Evolutionary conservation across 2,329 filamentous ascomycete genomes (phyloP), one percentile per base, ranked within the genome.

Genomic region (Calonectria pseudoturangicola): DNA sequence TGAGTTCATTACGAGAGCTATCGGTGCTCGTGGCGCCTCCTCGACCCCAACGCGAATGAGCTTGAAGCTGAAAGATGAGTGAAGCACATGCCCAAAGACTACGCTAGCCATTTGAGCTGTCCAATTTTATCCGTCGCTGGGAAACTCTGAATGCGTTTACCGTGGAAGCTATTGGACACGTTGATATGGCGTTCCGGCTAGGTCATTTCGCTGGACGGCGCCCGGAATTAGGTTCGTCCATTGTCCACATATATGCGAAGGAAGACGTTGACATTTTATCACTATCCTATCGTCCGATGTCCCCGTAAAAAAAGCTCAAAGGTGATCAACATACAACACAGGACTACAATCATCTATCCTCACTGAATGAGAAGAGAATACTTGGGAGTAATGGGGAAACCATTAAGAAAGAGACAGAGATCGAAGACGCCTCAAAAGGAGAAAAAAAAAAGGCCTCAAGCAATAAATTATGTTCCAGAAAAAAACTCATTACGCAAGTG

Each of bases 91-190:
- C 18, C 16, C 54, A 60, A 4, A 18, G 4, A 8, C 21, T 21
- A 43, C 25, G 33, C 54, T 60, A 60, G 36, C 33, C 33, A 60
- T 13, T n/a, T 18, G 25, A 41, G 33, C 54, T 39, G 54, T 10
- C 54, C 54, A 43, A 18, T 60, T 41, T 60, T 41, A 60, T 60
- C 54, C 33, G 54, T 54, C 28, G 28, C 21, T 15, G 13, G 15
- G 21, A 48, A 60, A 60, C 54, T 33, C 41, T 60, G n/a, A 13
- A 13, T 3, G 45, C 45, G 2, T 60, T 41, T 16, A 60, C 16
- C 21, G 21, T 10, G 12, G 5, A 60, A 60, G 15, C 5, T 15
- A 21, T 60, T 27, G 21, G 33, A 13, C 54, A 41, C 5, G 33
- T 16, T 15, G 2, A 3, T 16, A 60, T 60, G 54, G 33, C 25